Percentiles rank a stretch among this genome's conserved stretches.
These are phyloP conservation scores for Anethum foeniculum DNA, from an alignment of 140 eudicot genomes.

Conservation along the genomic window DNA sequence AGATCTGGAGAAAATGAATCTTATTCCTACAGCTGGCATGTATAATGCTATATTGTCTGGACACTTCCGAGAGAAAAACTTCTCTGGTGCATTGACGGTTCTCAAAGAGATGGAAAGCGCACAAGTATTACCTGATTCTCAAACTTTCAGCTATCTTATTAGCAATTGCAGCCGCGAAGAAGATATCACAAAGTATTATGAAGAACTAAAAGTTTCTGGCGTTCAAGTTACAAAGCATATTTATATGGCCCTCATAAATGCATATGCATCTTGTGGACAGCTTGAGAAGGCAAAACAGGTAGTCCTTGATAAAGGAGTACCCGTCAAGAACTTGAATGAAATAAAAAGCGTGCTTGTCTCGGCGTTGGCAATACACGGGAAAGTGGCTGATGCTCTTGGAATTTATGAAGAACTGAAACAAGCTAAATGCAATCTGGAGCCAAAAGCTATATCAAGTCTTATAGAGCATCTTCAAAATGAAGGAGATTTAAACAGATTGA, in stretches of 20 bases:
- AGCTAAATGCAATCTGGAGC: conserved; percentile 45
- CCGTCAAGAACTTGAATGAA: conserved; percentile 39
- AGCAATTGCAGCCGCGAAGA: conserved; percentile 47
- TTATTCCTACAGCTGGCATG: conserved; percentile 52
- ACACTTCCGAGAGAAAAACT: conserved; percentile 77
- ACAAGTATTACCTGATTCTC: conserved; percentile 57
- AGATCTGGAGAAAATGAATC: conserved; percentile 38
- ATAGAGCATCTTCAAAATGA: conserved; percentile 61
- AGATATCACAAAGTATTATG: conserved; percentile 53
- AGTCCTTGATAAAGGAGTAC: conserved; percentile 36
- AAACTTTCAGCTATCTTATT: conserved; percentile 76
- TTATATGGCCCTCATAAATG: conserved; percentile 78
- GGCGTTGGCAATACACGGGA: conserved; percentile 75
- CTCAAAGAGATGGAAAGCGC: conserved; percentile 82
- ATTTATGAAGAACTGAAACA: conserved; percentile 61
- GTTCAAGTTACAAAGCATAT: conserved; percentile 56
- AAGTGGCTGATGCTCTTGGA: conserved; percentile 54
- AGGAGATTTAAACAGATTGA: conserved; percentile 49
- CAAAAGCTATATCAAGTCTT: conserved; percentile 61
- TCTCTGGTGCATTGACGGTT: conserved; percentile 43
- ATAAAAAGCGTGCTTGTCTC: conserved; percentile 66
- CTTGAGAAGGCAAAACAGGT: conserved; percentile 81
- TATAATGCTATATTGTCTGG: conserved; percentile 80
- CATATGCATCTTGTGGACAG: conserved; percentile 75
- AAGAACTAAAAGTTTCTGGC: conserved; percentile 33